Evolutionary conservation across 129 eudicot species (phyloP), one percentile per base, ranked within the genome.

Genomic region (Tagetes patula): DNA sequence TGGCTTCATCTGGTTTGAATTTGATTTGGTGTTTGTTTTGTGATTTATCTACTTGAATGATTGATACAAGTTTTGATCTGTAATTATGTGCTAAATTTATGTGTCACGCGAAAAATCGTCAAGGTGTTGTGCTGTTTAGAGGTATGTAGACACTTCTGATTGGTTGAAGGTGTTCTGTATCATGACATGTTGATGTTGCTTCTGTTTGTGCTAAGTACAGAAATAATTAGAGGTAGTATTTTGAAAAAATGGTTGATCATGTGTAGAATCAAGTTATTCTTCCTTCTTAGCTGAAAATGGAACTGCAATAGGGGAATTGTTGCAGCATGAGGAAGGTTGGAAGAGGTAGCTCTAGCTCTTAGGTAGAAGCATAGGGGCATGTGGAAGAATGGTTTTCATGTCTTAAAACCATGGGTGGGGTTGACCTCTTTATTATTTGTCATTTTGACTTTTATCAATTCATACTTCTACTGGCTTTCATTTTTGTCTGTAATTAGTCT

Each of bases 31-130:
- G 69, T 59, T 54, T 41, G 43, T 11, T 58, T 27, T 32, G 40
- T 53, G 36, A 20, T 59, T 63, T 63, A 11, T 54, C 2, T 46
- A 36, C 52, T 68, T 54, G 80, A 75, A 56, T 67, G 3, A 4
- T 36, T 47, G 20, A 27, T 59, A 68, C 42, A 33, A 69, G 43
- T 48, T 67, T 69, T 77, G 63, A 76, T 77, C 75, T 64, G 72
- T 59, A 27, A 50, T 61, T 55, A 54, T 41, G 66, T 6, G 13
- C 38, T 75, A 33, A 66, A 60, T 0, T 45, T 46, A 10, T 10
- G 8, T 56, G 9, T n/a, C 42, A 53, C 27, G 67, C 42, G 66
- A 20, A 33, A 6, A 43, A 43, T 50, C 7, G 63, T 49, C 5
- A 32, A 47, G 56, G 27, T 64, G 52, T 47, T 47, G 52, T 0